Conservation (phyloP, 1,284 basidiomycete genomes). For the Sparassis latifolia region DNA sequence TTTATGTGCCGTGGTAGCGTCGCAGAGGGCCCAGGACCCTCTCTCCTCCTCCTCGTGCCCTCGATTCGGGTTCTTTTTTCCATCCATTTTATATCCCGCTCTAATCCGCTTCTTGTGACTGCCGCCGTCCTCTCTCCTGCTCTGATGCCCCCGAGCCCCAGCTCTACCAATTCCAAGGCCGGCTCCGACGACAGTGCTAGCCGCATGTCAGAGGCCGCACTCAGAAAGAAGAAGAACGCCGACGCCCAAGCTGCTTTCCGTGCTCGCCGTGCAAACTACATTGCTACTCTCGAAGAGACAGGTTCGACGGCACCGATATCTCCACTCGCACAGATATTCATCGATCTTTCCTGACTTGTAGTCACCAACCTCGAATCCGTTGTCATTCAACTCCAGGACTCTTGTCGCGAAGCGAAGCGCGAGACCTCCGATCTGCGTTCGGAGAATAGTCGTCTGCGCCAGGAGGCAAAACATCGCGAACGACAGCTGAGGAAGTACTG, state of each 20-base stretch:
- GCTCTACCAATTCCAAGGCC: constrained; percentile 28
- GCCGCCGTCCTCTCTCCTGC: not conserved
- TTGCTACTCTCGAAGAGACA: constrained; percentile 82
- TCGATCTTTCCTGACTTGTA: constrained; percentile 10
- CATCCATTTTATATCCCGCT: constrained; percentile 19
- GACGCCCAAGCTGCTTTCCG: constrained; percentile 72
- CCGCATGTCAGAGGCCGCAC: constrained; percentile 51
- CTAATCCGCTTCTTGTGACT: constrained; percentile 1
- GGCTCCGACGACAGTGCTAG: constrained; percentile 27
- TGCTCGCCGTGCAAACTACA: constrained; percentile 73
- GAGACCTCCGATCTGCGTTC: constrained; percentile 53
- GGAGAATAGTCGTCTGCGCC: constrained; percentile 56
- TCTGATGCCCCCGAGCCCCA: constrained; percentile 24
- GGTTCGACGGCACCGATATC: constrained; percentile 37
- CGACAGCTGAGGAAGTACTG: constrained; percentile 62
- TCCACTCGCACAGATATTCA: constrained; percentile 12
- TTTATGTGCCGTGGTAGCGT: constrained; percentile 5
- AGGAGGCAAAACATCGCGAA: constrained; percentile 64
- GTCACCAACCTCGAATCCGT: constrained; percentile 77
- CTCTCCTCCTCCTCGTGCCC: constrained; percentile 48
- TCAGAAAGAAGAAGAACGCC: constrained; percentile 81
- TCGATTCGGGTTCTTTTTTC: constrained; percentile 55
- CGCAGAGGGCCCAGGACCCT: constrained; percentile 21
- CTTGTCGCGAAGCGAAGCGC: constrained; percentile 58
- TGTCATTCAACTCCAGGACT: constrained; percentile 75